Evolutionary conservation across 2,329 filamentous ascomycete species (phyloP).

Genomic region (Phaeosphaeria sp.): DNA sequence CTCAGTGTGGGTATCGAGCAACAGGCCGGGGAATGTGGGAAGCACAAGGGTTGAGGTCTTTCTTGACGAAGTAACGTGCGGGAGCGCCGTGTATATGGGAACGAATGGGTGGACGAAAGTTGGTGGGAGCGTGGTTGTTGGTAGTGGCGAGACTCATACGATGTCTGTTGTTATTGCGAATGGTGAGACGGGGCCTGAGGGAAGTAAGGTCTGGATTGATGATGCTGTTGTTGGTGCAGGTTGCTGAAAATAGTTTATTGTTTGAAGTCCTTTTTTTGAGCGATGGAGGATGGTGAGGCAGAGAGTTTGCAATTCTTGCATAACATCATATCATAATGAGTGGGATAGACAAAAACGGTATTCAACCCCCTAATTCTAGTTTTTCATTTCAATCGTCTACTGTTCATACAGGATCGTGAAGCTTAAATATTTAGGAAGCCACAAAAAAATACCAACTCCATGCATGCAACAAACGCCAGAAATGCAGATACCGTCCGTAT

Average conservation of each 20-base stretch:
- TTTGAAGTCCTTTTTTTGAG: not conserved
- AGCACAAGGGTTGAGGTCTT: conserved; percentile 23
- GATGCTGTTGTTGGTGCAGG: conserved; percentile 17
- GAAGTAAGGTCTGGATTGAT: conserved; percentile 20
- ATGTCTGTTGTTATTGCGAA: conserved; percentile 18
- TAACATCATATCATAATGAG: not conserved
- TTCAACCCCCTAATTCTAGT: not conserved
- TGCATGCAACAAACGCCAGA: not conserved
- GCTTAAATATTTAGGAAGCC: not conserved
- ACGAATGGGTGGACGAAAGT: conserved; percentile 17
- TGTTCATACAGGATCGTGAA: not conserved
- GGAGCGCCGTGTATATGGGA: not conserved
- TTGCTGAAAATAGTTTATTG: conserved; percentile 7
- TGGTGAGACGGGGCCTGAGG: conserved; percentile 17
- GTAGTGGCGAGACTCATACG: conserved; percentile 11
- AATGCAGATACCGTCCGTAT: conserved; percentile 1
- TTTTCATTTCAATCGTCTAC: not conserved
- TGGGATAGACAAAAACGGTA: not conserved
- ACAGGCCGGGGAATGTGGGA: conserved; percentile 9
- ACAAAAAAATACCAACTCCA: not conserved
- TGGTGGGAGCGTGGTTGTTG: conserved; percentile 8
- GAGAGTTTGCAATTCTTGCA: not conserved
- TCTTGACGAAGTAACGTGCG: conserved; percentile 21
- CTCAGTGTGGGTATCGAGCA: conserved; percentile 15
- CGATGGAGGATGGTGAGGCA: not conserved